Conservation (phyloP, 2,329 filamentous ascomycete genomes). For the Leptographium galeiforme region DNA sequence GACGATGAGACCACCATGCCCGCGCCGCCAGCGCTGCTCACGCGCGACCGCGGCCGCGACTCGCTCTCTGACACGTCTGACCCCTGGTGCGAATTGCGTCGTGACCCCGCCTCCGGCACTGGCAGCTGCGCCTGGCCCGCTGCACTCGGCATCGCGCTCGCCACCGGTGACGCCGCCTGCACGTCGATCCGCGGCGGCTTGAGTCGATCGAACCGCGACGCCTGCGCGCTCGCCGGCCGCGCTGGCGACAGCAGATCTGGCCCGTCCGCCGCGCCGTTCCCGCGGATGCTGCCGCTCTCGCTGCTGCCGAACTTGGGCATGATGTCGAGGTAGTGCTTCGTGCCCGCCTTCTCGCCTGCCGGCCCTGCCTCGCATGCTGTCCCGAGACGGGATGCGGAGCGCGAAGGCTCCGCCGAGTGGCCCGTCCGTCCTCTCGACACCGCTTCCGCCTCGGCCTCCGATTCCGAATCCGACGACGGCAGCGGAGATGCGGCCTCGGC, state of each 20-base stretch:
- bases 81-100: slow-evolving; percentile 7
- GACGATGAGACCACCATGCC: neutral
- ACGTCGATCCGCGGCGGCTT: slow-evolving; percentile 37
- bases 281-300: neutral
- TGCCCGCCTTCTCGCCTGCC: slow-evolving; percentile 15
- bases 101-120: slow-evolving; percentile 5
- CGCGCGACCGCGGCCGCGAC: neutral
- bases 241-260: slow-evolving; percentile 3
- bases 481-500: slow-evolving; percentile 17
- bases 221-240: slow-evolving; percentile 24
- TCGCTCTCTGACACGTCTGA: slow-evolving; percentile 8
- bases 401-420: slow-evolving; percentile 17
- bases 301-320: slow-evolving; percentile 34
- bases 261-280: neutral
- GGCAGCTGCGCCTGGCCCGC: neutral
- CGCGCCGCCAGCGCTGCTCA: neutral
- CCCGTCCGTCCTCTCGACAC: slow-evolving; percentile 24
- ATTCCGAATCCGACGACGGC: slow-evolving; percentile 27
- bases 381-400: slow-evolving; percentile 16
- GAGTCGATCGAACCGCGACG: slow-evolving; percentile 31
- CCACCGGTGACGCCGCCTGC: slow-evolving; percentile 25
- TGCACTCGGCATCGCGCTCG: slow-evolving; percentile 15
- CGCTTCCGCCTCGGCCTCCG: slow-evolving; percentile 25
- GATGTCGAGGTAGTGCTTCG: slow-evolving; percentile 34
- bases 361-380: neutral